Base-by-base conservation (phyloP, 148 eudicot genomes). In the Oxyria digyna region DNA sequence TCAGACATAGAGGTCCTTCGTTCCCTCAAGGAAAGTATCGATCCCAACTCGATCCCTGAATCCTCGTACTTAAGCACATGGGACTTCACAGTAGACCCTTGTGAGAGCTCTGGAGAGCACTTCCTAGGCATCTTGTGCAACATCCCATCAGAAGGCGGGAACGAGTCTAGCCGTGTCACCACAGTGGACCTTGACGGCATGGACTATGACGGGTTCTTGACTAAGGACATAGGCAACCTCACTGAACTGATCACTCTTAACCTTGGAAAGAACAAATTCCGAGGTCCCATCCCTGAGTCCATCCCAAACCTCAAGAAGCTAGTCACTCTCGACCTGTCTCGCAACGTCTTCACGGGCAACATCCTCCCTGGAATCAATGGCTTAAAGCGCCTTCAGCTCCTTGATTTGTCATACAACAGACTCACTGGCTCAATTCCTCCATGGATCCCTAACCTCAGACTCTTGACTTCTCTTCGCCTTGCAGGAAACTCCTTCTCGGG, bases 51-150 rank as follows among this genome's bases (percentile, higher is more conserved):
- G 0, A 80, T 90, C 33, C 78, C 91, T 20, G 62, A 69, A 29
- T 73, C 57, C 45, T 83, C 88, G 0, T 87, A 78, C 67, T 77
- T 81, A 15, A 69, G 71, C 68, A 75, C 76, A 8, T 90, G 93
- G 96, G 73, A 87, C 40, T 90, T 90, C 62, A 24, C 72, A 0
- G 23, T 75, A 1, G 96, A 90, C 75, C 96, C 93, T 0, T 90
- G 96, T 7, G 91, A 84, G 33, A 76, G 81, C 74, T 62, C 81
- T 0, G 87, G 87, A 0, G 79, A 80, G 8, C 79, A 72, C 37
- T 90, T 90, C 75, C 83, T 90, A 0, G 96, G 96, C 11, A 76
- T 90, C 67, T 32, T 84, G 4, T 87, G 93, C 74, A 70, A 77
- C 9, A 63, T 75, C 13, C 78, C 86, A 20, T 77, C 72, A 3